Percentiles rank a stretch among this genome's conserved stretches.
phyloP scores from a whole-genome alignment of 768 basidiomycete genomes.

The Macrocybe gigantea region DNA sequence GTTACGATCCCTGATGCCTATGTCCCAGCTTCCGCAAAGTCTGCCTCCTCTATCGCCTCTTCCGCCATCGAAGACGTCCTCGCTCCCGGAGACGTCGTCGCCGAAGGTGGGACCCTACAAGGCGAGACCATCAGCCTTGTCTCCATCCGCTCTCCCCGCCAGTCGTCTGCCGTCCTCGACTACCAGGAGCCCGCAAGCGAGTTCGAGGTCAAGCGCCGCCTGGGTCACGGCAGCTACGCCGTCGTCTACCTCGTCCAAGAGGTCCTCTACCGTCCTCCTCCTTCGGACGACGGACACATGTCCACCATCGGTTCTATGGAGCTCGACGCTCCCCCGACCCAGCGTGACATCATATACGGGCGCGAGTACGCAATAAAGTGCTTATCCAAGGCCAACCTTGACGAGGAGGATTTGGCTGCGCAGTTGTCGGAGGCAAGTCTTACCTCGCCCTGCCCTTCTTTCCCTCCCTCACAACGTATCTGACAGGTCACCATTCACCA shows the following conservation, averaged over 20 bases:
- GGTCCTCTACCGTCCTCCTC: conserved; percentile 43
- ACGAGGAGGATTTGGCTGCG: conserved; percentile 78
- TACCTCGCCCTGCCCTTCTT: conserved; percentile 1
- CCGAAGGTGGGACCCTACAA: conserved; percentile 59
- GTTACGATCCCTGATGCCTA: conserved; percentile 26
- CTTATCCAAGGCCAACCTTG: conserved; percentile 89
- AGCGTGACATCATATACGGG: conserved; percentile 47
- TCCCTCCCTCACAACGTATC: conserved; percentile 8
- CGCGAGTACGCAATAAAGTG: conserved; percentile 94
- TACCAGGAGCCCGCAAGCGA: conserved; percentile 49
- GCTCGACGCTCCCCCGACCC: conserved; percentile 31
- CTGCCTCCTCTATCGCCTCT: conserved; percentile 29
- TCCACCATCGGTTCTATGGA: conserved; percentile 52
- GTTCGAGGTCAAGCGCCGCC: conserved; percentile 80
- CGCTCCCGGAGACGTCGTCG: conserved; percentile 66
- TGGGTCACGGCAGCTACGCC: conserved; percentile 89
- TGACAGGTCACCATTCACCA: conserved; percentile 88
- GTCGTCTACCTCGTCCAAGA: conserved; percentile 91
- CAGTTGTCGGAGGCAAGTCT: conserved; percentile 82
- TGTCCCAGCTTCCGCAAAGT: conserved; percentile 19
- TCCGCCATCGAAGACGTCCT: conserved; percentile 57
- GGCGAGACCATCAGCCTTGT: conserved; percentile 62
- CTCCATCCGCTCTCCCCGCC: conserved; percentile 25
- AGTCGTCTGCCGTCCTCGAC: conserved; percentile 22
- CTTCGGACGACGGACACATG: conserved; percentile 52